Percentiles rank a stretch among this genome's conserved stretches.
phyloP scores from a whole-genome alignment of 2,329 filamentous ascomycete genomes.

The Aspergillus phoenicis region DNA sequence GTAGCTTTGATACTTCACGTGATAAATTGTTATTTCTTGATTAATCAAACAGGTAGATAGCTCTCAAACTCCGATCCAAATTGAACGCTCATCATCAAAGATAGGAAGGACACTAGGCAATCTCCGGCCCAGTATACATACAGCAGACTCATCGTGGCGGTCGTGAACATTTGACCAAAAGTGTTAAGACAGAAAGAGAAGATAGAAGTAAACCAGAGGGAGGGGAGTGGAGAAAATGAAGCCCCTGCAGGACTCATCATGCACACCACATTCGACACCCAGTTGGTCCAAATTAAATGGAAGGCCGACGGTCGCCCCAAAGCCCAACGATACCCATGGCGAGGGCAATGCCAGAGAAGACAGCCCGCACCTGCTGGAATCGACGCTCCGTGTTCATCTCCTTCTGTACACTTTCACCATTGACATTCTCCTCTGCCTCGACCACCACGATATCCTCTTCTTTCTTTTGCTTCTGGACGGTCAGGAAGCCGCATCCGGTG shows the following conservation, averaged over 20 bases:
- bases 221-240: neutral
- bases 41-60: neutral
- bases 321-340: conserved; percentile 52
- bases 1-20: no score
- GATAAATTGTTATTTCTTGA: neutral
- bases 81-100: neutral
- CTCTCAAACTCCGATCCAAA: neutral
- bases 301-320: conserved; percentile 46
- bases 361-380: conserved; percentile 41
- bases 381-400: conserved; percentile 48
- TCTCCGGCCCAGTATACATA: neutral
- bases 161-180: neutral
- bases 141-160: neutral
- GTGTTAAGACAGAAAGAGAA: neutral
- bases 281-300: neutral
- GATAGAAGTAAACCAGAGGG: conserved; percentile 1
- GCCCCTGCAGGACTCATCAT: neutral
- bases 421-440: conserved; percentile 44
- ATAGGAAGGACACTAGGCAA: neutral
- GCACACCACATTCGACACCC: neutral
- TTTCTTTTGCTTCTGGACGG: conserved; percentile 28
- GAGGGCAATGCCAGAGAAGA: conserved; percentile 46
- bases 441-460: conserved; percentile 43
- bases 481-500: conserved; percentile 25
- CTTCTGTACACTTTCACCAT: conserved; percentile 49